Evolutionary conservation across 2,329 filamentous ascomycete genomes (phyloP), one percentile per base, ranked within the genome.

Genomic region (Rosellinia necatrix): DNA sequence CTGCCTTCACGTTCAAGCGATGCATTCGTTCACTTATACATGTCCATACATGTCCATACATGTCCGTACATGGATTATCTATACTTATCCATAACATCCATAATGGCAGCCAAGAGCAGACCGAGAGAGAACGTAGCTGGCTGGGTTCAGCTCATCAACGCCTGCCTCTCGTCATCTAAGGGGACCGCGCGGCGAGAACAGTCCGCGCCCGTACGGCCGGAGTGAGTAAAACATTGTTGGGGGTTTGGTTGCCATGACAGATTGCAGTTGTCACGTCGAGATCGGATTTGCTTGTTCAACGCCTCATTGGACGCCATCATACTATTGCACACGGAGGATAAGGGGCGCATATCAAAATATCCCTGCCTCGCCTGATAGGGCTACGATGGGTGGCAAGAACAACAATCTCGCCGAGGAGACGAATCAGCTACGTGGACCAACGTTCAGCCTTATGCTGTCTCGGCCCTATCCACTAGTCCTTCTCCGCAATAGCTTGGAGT

Each of bases 401-500:
- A 38, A 48, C n/a, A n/a, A n/a, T n/a, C 38, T 38, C 40, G 25
- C 25, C 34, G 24, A 29, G 37, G 48, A 53, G 54, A 37, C 58
- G 34, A 60, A 65, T 63, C 58, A 61, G 58, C 56, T 56, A 49
- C 44, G 40, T 47, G 48, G 32, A 52, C 50, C 35, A 22, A 35
- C 27, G 35, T 63, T 59, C 58, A 67, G 65, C 64, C 66, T 66
- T 64, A 64, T 62, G 61, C 59, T 58, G 49, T 59, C 51, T 47
- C 44, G 58, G 60, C 62, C 59, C 60, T 38, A 56, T 62, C 64
- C 68, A 68, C 86, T 83, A 99, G 78, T 99, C 94, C 85, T 97
- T 97, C 83, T 99, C 94, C 56, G 92, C 92, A 75, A 99, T 99
- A 53, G 93, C 92, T 78, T 97, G 92, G 79, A 99, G 85, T 76